Evolutionary conservation across 1,284 basidiomycete species (phyloP).

Genomic region (Xanthoconium separans): DNA sequence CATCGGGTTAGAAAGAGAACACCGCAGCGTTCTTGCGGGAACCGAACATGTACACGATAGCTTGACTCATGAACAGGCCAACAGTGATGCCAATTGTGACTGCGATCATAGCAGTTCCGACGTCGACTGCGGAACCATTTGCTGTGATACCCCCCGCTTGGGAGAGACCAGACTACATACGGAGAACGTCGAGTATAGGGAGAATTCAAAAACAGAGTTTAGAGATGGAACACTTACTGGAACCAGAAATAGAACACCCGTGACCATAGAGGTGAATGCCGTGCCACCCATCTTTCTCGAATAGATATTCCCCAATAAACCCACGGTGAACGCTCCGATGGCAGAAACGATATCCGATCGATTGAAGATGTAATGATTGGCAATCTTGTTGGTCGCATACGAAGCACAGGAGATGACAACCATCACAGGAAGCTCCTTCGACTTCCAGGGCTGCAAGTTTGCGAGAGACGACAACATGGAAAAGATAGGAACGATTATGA

Average conservation of each 20-base stretch:
- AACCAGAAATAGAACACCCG: slow-evolving; percentile 82
- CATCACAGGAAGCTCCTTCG: slow-evolving; percentile 78
- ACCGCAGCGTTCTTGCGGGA: slow-evolving; percentile 79
- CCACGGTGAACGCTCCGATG: slow-evolving; percentile 85
- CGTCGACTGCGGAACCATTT: slow-evolving; percentile 69
- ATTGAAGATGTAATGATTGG: slow-evolving; percentile 84
- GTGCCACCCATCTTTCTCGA: slow-evolving; percentile 86
- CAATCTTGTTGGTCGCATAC: slow-evolving; percentile 75
- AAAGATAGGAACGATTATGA: slow-evolving; percentile 82
- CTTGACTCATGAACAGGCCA: slow-evolving; percentile 86
- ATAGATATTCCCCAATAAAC: slow-evolving; percentile 80
- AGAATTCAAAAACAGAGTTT: neutral
- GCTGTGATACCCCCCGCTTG: slow-evolving; percentile 80
- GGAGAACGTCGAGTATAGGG: slow-evolving; percentile 9
- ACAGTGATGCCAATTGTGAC: slow-evolving; percentile 90
- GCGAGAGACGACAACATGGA: slow-evolving; percentile 70
- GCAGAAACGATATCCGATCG: slow-evolving; percentile 81
- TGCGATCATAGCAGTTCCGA: slow-evolving; percentile 81
- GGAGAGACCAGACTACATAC: slow-evolving; percentile 73
- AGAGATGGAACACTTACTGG: slow-evolving; percentile 51
- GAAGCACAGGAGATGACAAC: slow-evolving; percentile 80
- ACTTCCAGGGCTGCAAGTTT: slow-evolving; percentile 75
- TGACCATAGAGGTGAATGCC: slow-evolving; percentile 88
- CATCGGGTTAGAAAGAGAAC: slow-evolving; percentile 65
- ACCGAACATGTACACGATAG: slow-evolving; percentile 84